Conservation (phyloP, 176 grass and related monocot species). For the bread wheat (Triticum aestivum) region DNA sequence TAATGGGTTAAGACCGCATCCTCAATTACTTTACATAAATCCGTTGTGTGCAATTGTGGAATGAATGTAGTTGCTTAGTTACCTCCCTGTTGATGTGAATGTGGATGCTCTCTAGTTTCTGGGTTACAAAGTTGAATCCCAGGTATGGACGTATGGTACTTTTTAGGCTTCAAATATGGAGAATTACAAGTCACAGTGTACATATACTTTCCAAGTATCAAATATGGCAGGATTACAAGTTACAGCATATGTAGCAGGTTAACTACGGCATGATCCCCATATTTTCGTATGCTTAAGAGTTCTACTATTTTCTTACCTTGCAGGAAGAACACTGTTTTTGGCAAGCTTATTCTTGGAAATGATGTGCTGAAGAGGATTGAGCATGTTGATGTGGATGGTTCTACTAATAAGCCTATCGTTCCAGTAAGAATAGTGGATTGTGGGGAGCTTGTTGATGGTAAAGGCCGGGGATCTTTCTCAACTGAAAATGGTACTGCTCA, state of each 20-base stretch:
- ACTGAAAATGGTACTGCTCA: conserved; percentile 46
- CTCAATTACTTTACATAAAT: background rate
- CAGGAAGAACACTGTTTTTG: conserved; percentile 97
- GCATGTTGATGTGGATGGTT: conserved; percentile 62
- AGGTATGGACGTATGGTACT: background rate
- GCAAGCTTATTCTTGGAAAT: conserved; percentile 83
- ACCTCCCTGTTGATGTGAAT: background rate
- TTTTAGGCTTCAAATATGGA: background rate
- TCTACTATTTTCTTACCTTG: conserved; percentile 28
- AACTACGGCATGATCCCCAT: background rate
- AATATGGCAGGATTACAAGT: background rate
- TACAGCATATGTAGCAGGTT: conserved; percentile 7
- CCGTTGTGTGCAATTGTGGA: background rate
- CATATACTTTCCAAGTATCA: background rate
- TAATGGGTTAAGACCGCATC: background rate
- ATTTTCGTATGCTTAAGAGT: conserved; percentile 6
- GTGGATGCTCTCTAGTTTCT: conserved; percentile 8
- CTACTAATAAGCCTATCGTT: conserved; percentile 50
- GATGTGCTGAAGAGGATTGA: conserved; percentile 86
- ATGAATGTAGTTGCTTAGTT: background rate
- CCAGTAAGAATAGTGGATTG: conserved; percentile 80
- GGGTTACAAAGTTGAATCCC: background rate
- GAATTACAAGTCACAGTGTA: background rate
- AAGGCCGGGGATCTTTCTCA: conserved; percentile 17
- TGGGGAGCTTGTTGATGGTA: conserved; percentile 66